A percentile compares a stretch with the other conserved stretches of the same genome.
Conservation (phyloP, 75 land plant species). For the Isoetes taiwanensis region DNA sequence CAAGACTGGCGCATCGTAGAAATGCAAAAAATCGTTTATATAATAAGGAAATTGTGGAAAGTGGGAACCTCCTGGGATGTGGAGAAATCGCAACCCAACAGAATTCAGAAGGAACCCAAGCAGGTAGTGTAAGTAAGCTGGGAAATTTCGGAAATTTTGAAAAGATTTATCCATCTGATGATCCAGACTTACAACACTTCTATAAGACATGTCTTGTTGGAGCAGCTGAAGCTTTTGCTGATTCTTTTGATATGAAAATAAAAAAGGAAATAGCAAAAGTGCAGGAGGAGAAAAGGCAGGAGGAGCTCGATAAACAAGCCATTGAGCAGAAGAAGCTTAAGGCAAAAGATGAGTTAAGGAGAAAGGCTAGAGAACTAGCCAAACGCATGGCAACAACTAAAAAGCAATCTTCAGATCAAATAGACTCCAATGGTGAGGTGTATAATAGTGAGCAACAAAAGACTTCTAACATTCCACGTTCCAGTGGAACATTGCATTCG, state of each 20-base stretch:
- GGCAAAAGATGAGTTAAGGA: not conserved
- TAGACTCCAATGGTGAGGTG: no score
- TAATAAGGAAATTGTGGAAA: not conserved
- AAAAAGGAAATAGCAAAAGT: conserved; percentile 5
- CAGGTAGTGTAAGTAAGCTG: no score
- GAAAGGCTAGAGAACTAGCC: not conserved
- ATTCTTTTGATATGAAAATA: conserved; percentile 1
- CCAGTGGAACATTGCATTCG: no score
- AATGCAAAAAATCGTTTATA: not conserved
- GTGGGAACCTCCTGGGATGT: no score
- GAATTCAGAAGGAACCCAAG: not conserved
- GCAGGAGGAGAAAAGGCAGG: conserved; percentile 8
- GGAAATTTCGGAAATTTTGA: not conserved
- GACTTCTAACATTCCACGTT: no score
- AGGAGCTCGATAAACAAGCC: not conserved
- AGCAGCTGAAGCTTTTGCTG: not conserved
- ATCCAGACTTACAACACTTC: not conserved
- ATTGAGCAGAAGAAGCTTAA: not conserved
- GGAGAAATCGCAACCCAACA: not conserved
- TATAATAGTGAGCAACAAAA: no score
- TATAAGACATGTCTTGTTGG: not conserved
- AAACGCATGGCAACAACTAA: not conserved
- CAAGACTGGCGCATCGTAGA: not conserved
- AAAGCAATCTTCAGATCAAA: no score
- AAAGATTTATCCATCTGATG: not conserved